phyloP scores from a whole-genome alignment of 148 eudicot genomes.

The Dysphania ambrosioides region DNA sequence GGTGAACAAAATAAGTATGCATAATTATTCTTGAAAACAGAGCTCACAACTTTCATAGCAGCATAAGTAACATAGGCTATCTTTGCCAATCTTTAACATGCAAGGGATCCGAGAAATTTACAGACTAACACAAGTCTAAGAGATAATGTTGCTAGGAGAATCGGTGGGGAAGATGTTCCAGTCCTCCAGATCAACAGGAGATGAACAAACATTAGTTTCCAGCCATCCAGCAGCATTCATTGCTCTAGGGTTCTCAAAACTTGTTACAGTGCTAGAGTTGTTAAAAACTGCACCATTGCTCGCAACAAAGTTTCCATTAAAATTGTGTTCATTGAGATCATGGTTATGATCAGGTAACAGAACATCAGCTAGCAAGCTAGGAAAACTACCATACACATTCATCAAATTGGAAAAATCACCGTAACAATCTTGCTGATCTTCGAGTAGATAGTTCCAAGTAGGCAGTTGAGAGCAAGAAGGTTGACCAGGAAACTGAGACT shows the following conservation, averaged over 20 bases:
- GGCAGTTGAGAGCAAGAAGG: constrained; percentile 5
- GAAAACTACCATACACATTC: constrained; percentile 17
- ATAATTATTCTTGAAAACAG: not conserved
- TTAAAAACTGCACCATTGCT: no score
- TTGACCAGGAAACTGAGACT: constrained; percentile 5
- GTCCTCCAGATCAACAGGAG: constrained; percentile 8
- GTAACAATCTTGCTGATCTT: constrained; percentile 23
- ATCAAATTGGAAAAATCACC: constrained; percentile 21
- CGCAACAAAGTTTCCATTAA: no score
- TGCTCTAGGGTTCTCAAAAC: not conserved
- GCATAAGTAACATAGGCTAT: no score
- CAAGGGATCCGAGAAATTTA: not conserved
- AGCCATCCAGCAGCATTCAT: not conserved
- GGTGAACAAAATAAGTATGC: not conserved
- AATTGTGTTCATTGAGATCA: not conserved
- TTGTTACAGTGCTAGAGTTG: no score
- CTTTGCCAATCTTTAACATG: not conserved
- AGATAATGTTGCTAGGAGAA: not conserved
- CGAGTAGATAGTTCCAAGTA: constrained; percentile 14
- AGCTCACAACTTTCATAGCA: not conserved
- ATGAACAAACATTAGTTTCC: not conserved
- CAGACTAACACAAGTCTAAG: not conserved
- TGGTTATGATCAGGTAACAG: not conserved
- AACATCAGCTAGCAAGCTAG: constrained; percentile 18
- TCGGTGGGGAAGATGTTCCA: constrained; percentile 16